Base-by-base conservation (phyloP, 495 filamentous ascomycete species). In the Chaetomium fimeti region DNA sequence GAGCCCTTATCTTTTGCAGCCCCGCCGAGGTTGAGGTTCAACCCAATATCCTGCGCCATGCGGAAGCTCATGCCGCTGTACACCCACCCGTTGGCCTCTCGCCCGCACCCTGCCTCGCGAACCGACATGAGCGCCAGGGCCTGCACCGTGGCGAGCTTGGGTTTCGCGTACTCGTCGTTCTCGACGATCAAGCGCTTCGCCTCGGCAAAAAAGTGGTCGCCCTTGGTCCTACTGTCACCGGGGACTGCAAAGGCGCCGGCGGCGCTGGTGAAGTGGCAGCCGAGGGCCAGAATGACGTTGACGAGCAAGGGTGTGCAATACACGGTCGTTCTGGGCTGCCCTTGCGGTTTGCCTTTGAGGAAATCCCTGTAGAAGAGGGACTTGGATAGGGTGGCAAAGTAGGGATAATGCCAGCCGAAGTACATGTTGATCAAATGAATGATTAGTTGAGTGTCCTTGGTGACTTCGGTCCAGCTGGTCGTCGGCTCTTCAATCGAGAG, bases 1-100 rank as follows among this genome's bases (percentile, higher is more conserved):
- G 80, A 83, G 40, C 81, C 76, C 43, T 82, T 82, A 36, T 85
- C 81, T 60, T 75, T 77, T 4, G 74, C 79, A 28, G 90, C 79
- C 15, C 83, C 85, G 2, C 84, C 83, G 2, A 88, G 83, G 74
- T 97, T 89, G n/a, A 97, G 83, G 69, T 97, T 96, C 61, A 98
- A 78, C 0, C 94, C 94, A 47, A 98, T 81, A 71, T 98, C 94
- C 72, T 89, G 90, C 0, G 92, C 93, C 94, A 98, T 97, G n/a
- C 94, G 88, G 71, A 98, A 98, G 71, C 91, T 93, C 88, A 98
- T 97, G 40, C 94, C 94, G 68, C 91, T 95, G 73, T 98, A 98
- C 6, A 97, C 91, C 94, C 94, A 98, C 13, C 94, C 94, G 72
- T 92, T 95, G 40, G 91, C 90, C 78, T 98, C 94, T 36, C 94